A percentile compares a stretch with the other conserved stretches of the same genome.
Conservation (phyloP, 345 rosid genomes). For the Toxicodendron radicans region DNA sequence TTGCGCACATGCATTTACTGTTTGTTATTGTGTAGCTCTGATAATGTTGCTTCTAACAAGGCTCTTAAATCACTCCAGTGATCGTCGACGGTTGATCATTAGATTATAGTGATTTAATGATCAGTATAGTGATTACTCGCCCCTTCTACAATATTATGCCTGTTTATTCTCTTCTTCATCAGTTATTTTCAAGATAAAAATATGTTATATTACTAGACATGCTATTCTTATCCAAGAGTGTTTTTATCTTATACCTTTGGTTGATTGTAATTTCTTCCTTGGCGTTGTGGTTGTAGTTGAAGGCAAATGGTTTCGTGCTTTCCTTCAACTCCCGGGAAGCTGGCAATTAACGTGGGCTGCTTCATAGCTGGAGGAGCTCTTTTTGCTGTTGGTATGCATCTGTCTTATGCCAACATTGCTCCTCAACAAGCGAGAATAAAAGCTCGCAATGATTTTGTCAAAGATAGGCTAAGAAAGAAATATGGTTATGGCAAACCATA, state of each 20-base stretch:
- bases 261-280: neutral
- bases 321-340: conserved; percentile 64
- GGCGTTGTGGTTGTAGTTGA: neutral
- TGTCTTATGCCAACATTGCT: conserved; percentile 50
- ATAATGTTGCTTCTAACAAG: too few species aligned
- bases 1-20: neutral
- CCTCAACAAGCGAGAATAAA: conserved; percentile 82
- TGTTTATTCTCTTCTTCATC: too few species aligned
- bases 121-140: too few species aligned
- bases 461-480: conserved; percentile 54
- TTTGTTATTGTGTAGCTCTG: too few species aligned
- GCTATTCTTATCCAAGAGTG: too few species aligned
- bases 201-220: too few species aligned
- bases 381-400: conserved; percentile 47
- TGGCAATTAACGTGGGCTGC: conserved; percentile 61
- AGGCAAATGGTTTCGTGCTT: conserved; percentile 53
- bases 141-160: too few species aligned
- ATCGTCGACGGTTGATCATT: too few species aligned
- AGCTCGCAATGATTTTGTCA: conserved; percentile 78
- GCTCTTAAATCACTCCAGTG: too few species aligned
- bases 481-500: conserved; percentile 32
- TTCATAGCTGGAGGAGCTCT: conserved; percentile 57
- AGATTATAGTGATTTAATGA: too few species aligned
- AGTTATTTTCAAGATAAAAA: too few species aligned
- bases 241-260: too few species aligned